phyloP scores from a whole-genome alignment of 495 filamentous ascomycete species.

The Lasiosphaeris hirsuta region DNA sequence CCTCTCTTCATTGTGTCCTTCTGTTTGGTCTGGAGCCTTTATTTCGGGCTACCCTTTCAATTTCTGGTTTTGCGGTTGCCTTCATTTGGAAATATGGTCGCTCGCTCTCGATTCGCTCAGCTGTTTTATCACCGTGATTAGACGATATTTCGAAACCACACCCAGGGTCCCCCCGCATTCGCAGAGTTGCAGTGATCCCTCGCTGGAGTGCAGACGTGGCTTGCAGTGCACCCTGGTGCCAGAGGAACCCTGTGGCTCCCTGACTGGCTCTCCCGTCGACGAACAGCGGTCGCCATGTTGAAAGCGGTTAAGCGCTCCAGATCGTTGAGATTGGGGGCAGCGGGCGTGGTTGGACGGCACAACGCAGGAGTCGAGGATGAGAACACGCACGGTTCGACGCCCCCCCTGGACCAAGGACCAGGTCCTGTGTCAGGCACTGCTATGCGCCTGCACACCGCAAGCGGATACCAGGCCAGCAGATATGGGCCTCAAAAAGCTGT shows the following conservation, averaged over 20 bases:
- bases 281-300: slow-evolving; percentile 28
- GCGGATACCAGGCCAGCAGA: slow-evolving; percentile 16
- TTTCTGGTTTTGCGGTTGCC: slow-evolving; percentile 10
- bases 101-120: slow-evolving; percentile 29
- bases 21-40: slow-evolving; percentile 16
- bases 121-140: slow-evolving; percentile 25
- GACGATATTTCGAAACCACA: slow-evolving; percentile 29
- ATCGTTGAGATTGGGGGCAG: slow-evolving; percentile 16
- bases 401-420: slow-evolving; percentile 36
- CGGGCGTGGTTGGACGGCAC: slow-evolving; percentile 9
- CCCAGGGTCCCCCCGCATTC: slow-evolving; percentile 13
- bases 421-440: slow-evolving; percentile 45
- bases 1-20: slow-evolving; percentile 14
- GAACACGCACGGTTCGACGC: slow-evolving; percentile 37
- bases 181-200: not conserved
- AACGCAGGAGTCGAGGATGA: slow-evolving; percentile 25
- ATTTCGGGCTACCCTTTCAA: slow-evolving; percentile 20
- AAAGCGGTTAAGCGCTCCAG: slow-evolving; percentile 29
- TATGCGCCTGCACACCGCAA: slow-evolving; percentile 31
- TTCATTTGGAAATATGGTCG: slow-evolving; percentile 15
- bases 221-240: slow-evolving; percentile 3
- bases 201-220: not conserved
- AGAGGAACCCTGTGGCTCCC: not conserved
- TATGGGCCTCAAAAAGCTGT: slow-evolving; percentile 32
- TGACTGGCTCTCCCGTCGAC: not conserved